phyloP scores from a whole-genome alignment of 164 flowering plant species.

The Aristolochia contorta region DNA sequence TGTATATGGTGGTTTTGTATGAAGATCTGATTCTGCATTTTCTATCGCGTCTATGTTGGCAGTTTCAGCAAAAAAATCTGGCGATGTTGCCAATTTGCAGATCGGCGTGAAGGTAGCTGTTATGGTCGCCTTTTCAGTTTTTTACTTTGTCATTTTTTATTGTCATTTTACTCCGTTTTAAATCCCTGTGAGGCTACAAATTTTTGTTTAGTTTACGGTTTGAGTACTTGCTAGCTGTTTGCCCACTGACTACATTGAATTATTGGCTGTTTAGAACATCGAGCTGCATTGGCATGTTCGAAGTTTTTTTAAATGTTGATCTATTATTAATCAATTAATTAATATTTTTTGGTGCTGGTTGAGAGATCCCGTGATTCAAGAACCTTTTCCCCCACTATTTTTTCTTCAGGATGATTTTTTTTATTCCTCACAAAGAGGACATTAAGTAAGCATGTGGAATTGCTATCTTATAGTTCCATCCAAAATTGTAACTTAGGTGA shows the following conservation, averaged over 20 bases:
- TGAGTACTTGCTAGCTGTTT: neutral
- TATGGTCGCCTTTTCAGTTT: neutral
- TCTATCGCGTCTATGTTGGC: neutral
- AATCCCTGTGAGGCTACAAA: neutral
- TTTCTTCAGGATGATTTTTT: too few relatives aligned
- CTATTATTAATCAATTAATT: too few relatives aligned
- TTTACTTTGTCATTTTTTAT: neutral
- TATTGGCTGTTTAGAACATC: neutral
- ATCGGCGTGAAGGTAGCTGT: constrained; percentile 66
- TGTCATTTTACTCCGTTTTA: neutral
- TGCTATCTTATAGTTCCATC: too few relatives aligned
- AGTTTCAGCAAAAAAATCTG: constrained; percentile 46
- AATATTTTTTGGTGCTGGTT: too few relatives aligned
- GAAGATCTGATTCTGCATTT: too few relatives aligned
- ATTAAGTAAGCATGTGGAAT: too few relatives aligned
- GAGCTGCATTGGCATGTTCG: neutral
- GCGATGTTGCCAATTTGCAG: constrained; percentile 63
- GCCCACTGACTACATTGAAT: neutral
- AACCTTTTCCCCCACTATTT: too few relatives aligned
- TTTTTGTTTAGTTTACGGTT: neutral
- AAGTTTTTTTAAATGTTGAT: neutral
- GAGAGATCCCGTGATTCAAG: too few relatives aligned
- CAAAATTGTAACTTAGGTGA: too few relatives aligned
- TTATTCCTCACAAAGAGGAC: too few relatives aligned
- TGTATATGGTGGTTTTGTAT: too few relatives aligned